Evolutionary conservation across 306 rosid species (phyloP), one percentile per base, ranked within the genome.

Genomic region (Acacia crassicarpa): DNA sequence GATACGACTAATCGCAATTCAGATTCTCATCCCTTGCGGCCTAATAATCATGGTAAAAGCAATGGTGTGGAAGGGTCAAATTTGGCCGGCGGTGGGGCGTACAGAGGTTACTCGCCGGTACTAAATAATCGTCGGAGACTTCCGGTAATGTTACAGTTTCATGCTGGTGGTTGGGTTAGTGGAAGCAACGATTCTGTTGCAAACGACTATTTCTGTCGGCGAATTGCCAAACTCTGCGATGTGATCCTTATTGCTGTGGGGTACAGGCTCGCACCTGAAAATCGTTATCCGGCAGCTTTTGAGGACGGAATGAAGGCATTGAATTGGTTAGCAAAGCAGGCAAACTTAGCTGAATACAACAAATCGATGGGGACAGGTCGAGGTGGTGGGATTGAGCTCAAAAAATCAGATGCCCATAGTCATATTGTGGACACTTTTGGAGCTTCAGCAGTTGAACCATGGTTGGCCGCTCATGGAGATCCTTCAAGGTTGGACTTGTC

Each of bases 111-210:
- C 81, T 80, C 88, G 11, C 99, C 98, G 23, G 67, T 61, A 68
- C 41, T 51, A 44, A 87, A 83, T 7, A 83, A 81, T 67, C 22
- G 90, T 27, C 87, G 93, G 65, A 90, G 78, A 43, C 65, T 95
- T 67, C 99, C 99, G 43, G 88, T 95, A 41, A 89, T 95, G 74
- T 56, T 95, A 90, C 99, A 93, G 82, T 93, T 95, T 84, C 99
- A 95, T 80, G 98, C 98, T 3, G 99, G 99, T 17, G 99, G 98
- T 5, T 95, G 99, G 99, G 98, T 95, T 81, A 92, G 97, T 70
- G 99, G 99, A 83, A 91, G 98, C 86, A 87, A 83, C 40, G 97
- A 93, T 41, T 89, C 99, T 16, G 94, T 83, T 20, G 94, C 97
- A 1, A 95, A 95, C 30, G 98, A 93, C 30, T 81, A 78, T 16